Percentiles rank a stretch among this genome's conserved stretches.
phyloP scores from a whole-genome alignment of 2,329 filamentous ascomycete species.

The Xylariaceae sp. region DNA sequence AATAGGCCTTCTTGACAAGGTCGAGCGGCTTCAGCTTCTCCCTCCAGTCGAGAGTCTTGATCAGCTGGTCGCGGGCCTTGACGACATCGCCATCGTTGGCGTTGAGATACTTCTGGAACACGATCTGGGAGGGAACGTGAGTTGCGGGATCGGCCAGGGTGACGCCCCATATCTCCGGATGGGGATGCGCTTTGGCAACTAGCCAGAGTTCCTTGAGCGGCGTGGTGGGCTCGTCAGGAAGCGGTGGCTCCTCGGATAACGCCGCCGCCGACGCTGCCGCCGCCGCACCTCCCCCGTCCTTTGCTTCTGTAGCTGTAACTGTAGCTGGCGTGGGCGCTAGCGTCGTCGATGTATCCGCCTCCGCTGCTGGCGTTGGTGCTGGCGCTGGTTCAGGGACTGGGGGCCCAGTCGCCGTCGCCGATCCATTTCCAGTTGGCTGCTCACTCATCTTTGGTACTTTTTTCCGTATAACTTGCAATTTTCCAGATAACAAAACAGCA shows the following conservation, averaged over 20 bases:
- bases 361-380: neutral
- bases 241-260: slow-evolving; percentile 14
- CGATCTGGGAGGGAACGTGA: slow-evolving; percentile 71
- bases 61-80: slow-evolving; percentile 72
- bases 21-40: slow-evolving; percentile 67
- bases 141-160: slow-evolving; percentile 47
- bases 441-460: slow-evolving; percentile 10
- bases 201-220: slow-evolving; percentile 30
- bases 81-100: slow-evolving; percentile 74
- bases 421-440: slow-evolving; percentile 3
- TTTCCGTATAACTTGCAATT: neutral
- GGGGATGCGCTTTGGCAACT: slow-evolving; percentile 32
- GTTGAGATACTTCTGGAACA: slow-evolving; percentile 89
- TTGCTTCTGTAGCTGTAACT: too few species aligned
- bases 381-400: neutral
- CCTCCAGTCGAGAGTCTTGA: slow-evolving; percentile 76
- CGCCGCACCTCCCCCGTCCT: too few species aligned
- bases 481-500: too few species aligned
- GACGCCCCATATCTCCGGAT: slow-evolving; percentile 86
- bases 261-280: too few species aligned
- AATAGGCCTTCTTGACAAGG: slow-evolving; percentile 59
- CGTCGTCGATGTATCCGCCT: neutral
- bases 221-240: slow-evolving; percentile 22
- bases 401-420: too few species aligned
- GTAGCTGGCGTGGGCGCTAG: neutral